A percentile compares a stretch with the other conserved stretches of the same genome.
phyloP scores from a whole-genome alignment of 2,329 filamentous ascomycete species.

The Claviceps maximensis region DNA sequence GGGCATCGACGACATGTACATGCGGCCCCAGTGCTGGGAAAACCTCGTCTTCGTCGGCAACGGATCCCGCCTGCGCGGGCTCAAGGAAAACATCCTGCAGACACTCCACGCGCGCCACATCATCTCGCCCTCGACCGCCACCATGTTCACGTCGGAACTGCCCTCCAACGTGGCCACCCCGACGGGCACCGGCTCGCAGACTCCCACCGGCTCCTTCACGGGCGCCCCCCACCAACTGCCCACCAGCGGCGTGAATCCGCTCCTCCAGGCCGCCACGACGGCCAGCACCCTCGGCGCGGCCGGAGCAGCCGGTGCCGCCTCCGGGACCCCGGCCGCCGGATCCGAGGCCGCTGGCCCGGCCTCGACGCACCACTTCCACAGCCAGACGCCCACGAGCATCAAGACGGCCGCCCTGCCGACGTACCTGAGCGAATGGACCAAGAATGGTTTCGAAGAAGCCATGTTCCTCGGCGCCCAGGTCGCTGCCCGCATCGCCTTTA shows the following conservation, averaged over 20 bases:
- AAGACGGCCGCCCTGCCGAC: conserved; percentile 65
- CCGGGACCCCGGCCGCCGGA: conserved; percentile 26
- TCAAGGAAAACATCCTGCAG: conserved; percentile 77
- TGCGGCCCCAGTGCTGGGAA: conserved; percentile 82
- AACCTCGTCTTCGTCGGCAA: conserved; percentile 85
- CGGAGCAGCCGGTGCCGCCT: conserved; percentile 21
- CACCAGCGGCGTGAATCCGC: conserved; percentile 63
- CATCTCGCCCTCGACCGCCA: conserved; percentile 81
- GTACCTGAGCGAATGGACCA: conserved; percentile 87
- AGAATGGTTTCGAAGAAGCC: conserved; percentile 64
- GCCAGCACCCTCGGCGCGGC: conserved; percentile 42
- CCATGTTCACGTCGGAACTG: conserved; percentile 93
- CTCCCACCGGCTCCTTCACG: conserved; percentile 54
- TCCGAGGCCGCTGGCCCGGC: conserved; percentile 25
- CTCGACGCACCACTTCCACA: conserved; percentile 40
- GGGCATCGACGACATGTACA: conserved; percentile 69
- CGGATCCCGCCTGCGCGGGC: conserved; percentile 58
- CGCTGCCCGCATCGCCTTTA: conserved; percentile 51
- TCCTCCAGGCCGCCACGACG: conserved; percentile 82
- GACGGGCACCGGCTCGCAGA: conserved; percentile 79
- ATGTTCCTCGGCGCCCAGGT: conserved; percentile 82
- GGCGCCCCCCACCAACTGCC: conserved; percentile 42
- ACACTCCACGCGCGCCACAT: conserved; percentile 73
- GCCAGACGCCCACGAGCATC: conserved; percentile 70
- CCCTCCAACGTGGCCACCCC: conserved; percentile 90